Evolutionary conservation across 176 grass and related monocot genomes (phyloP), one percentile per base, ranked within the genome.

Genomic region (Oryza brachyantha): DNA sequence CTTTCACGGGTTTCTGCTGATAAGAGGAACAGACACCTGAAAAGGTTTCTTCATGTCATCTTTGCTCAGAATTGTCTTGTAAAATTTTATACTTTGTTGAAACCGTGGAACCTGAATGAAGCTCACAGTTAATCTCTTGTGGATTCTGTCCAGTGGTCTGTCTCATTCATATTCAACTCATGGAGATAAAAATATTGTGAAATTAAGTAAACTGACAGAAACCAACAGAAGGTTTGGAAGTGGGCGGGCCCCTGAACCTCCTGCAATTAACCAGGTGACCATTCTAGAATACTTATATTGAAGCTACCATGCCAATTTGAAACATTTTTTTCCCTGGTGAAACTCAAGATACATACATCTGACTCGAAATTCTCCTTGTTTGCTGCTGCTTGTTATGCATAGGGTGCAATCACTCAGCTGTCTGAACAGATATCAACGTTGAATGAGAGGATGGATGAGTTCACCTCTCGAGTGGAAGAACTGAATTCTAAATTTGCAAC

Each of bases 371-470:
- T 29, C 0, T 70, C 78, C 22, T 76, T 64, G 59, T 48, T 70
- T 59, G 73, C 68, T 35, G 12, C 29, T 84, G 59, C 22, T 48
- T 37, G 6, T 38, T 13, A 81, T 88, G 29, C 65, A 13, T 74
- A 97, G 94, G 94, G 91, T 77, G 76, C 72, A 52, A 85, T 94
- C 54, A 91, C 84, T 38, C 96, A 95, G 36, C 86, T 99, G 27
- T 93, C 92, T 19, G 92, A 99, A 77, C 92, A 99, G 78, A 95
- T 99, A 77, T 93, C 81, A 65, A 93, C 92, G 1, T 83, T 99
- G 46, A 99, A 91, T 72, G 96, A 95, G 89, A 92, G 96, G 73
- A 92, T 99, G 90, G 92, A 99, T 57, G 96, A 95, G 75, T 95
- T 99, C 57, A 99, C 90, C 50, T 99, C 89, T 72, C 74, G 86